Evolutionary conservation across 208 protist species (phyloP), one percentile per base, ranked within the genome.

Genomic region (Wallacemonas sp.): DNA sequence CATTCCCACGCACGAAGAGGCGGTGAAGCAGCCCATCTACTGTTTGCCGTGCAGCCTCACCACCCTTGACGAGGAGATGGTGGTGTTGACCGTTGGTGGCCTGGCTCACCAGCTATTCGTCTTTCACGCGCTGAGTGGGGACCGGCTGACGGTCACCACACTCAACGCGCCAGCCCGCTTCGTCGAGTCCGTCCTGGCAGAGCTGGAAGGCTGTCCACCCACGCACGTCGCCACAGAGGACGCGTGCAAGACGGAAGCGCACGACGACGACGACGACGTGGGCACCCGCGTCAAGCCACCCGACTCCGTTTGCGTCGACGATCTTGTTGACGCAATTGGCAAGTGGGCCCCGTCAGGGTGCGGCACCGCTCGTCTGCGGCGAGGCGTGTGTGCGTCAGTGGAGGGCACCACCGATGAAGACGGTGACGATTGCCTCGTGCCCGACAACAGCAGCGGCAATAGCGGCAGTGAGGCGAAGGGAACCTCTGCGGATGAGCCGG

Each of bases 101-200:
- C 75, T 93, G 22, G 73, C 79, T 22, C 81, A 81, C 26, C 67
- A 48, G n/a, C 55, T 85, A 21, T 85, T 87, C 64, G 71, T 89
- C 27, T 90, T 83, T 45, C 70, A 93, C 63, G 87, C 81, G 19
- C 36, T 90, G 29, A 87, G 62, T 26, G 87, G 87, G 4, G 77
- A 80, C 30, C 73, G 77, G 30, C 30, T 57, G 6, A 15, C 19
- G 12, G 30, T 39, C 9, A 32, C 38, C 12, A 57, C 50, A 3
- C 29, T 57, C 30, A 32, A 9, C 26, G 13, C 50, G 32, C 26
- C 24, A 3, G 50, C 50, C 6, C 50, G 50, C 29, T 57, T 57
- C 21, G 50, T 57, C 4, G 50, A 57, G 50, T 4, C 50, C 6
- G 50, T 32, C 15, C 32, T 57, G 1, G 2, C 0, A 34, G 50